A percentile compares a stretch with the other conserved stretches of the same genome.
phyloP scores from a whole-genome alignment of 768 basidiomycete species.

The Termitomyces sp. region DNA sequence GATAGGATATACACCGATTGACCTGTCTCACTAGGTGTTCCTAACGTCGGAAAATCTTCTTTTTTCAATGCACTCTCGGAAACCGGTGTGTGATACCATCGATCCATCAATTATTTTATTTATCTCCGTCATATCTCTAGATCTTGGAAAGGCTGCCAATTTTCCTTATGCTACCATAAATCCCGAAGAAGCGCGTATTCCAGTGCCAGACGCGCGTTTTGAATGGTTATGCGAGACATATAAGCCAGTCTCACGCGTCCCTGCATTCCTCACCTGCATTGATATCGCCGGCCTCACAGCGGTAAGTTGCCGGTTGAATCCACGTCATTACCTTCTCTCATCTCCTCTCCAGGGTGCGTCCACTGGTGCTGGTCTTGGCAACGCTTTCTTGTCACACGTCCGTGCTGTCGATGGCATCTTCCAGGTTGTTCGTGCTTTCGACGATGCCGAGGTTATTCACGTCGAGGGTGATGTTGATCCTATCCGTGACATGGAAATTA shows the following conservation, averaged over 20 bases:
- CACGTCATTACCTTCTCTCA: conserved; percentile 2
- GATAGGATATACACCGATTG: conserved; percentile 15
- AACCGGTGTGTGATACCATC: conserved; percentile 51
- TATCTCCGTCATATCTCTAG: conserved; percentile 25
- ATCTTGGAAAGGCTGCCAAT: conserved; percentile 93
- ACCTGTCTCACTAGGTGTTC: conserved; percentile 51
- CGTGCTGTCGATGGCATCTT: conserved; percentile 99
- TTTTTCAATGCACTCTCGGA: conserved; percentile 97
- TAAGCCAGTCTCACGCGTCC: conserved; percentile 83
- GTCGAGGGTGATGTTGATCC: conserved; percentile 99
- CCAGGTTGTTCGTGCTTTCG: conserved; percentile 96
- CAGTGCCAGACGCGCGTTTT: conserved; percentile 90
- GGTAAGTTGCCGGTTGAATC: conserved; percentile 34
- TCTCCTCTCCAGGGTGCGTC: conserved; percentile 68
- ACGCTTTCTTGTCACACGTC: conserved; percentile 95
- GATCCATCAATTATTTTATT: conserved; percentile 5
- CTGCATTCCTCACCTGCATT: conserved; percentile 95
- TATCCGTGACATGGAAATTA: conserved; percentile 94
- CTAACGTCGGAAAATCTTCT: conserved; percentile 98
- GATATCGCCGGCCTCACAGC: conserved; percentile 98
- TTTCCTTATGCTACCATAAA: conserved; percentile 95
- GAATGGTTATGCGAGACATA: conserved; percentile 91
- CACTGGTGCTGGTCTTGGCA: conserved; percentile 96
- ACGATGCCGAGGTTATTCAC: conserved; percentile 98
- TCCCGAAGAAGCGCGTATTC: conserved; percentile 93